phyloP scores from a whole-genome alignment of 1,284 basidiomycete genomes.

The Ustilago vetiveriae region DNA sequence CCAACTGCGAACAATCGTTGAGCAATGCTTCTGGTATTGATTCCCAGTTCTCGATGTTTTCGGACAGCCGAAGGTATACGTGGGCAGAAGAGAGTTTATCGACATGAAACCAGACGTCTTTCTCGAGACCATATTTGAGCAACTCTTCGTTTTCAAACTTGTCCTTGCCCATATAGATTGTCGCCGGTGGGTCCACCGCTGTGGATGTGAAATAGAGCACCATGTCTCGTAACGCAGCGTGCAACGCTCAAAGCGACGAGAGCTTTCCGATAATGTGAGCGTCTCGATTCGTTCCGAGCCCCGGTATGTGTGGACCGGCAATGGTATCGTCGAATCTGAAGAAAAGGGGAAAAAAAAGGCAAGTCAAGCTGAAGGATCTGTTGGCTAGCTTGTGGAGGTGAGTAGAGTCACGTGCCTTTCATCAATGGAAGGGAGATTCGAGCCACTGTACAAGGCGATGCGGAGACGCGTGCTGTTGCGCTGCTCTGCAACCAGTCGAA shows the following conservation, averaged over 20 bases:
- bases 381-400: conserved; percentile 28
- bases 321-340: too few relatives aligned
- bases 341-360: conserved; percentile 4
- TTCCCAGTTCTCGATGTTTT: conserved; percentile 81
- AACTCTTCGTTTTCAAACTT: conserved; percentile 83
- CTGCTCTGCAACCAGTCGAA: conserved; percentile 16
- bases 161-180: conserved; percentile 93
- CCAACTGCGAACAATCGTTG: conserved; percentile 88
- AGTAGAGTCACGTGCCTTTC: conserved; percentile 28
- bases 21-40: conserved; percentile 81
- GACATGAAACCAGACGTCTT: conserved; percentile 73
- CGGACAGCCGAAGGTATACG: conserved; percentile 82
- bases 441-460: not conserved
- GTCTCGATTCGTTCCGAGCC: too few relatives aligned
- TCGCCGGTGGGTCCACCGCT: conserved; percentile 75
- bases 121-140: conserved; percentile 77
- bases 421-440: not conserved
- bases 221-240: too few relatives aligned
- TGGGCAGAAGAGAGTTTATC: conserved; percentile 69
- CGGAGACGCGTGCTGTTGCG: conserved; percentile 7
- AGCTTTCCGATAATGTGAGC: not conserved
- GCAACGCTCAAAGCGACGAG: not conserved
- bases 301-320: too few relatives aligned
- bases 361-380: too few relatives aligned
- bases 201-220: conserved; percentile 73